Evolutionary conservation across 495 filamentous ascomycete genomes (phyloP).

Genomic region (Trichoderma reesei): DNA sequence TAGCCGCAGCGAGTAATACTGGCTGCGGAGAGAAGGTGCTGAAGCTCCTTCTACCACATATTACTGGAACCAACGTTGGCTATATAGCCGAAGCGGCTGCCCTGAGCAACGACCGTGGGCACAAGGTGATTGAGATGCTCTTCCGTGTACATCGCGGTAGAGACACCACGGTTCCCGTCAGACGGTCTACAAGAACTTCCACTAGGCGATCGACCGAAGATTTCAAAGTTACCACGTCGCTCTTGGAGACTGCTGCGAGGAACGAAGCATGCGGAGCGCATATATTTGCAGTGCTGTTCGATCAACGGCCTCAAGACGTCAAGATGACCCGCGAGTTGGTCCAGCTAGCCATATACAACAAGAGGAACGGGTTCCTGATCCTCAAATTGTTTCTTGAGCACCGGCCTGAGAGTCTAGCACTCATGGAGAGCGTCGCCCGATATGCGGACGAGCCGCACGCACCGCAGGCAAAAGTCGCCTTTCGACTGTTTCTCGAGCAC

Average conservation of each 20-base stretch:
- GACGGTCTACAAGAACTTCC: too few relatives aligned
- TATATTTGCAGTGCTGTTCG: neutral
- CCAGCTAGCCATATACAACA: neutral
- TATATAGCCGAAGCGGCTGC: neutral
- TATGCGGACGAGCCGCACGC: neutral
- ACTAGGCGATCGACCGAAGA: neutral
- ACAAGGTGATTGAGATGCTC: neutral
- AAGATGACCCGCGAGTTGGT: neutral
- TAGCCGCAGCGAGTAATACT: neutral
- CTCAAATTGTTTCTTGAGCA: neutral
- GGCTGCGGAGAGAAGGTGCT: neutral
- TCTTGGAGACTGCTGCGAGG: neutral
- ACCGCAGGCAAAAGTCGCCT: neutral
- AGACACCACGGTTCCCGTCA: neutral
- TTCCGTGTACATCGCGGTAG: neutral
- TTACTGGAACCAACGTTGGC: neutral
- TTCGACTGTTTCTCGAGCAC: neutral
- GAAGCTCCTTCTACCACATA: neutral
- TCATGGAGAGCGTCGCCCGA: neutral
- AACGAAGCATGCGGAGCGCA: neutral
- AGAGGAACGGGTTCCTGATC: neutral
- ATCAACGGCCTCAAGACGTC: neutral
- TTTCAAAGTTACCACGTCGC: neutral
- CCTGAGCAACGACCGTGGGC: neutral
- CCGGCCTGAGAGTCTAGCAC: neutral